phyloP scores from a whole-genome alignment of 148 eudicot species.

The Persicaria maculosa region DNA sequence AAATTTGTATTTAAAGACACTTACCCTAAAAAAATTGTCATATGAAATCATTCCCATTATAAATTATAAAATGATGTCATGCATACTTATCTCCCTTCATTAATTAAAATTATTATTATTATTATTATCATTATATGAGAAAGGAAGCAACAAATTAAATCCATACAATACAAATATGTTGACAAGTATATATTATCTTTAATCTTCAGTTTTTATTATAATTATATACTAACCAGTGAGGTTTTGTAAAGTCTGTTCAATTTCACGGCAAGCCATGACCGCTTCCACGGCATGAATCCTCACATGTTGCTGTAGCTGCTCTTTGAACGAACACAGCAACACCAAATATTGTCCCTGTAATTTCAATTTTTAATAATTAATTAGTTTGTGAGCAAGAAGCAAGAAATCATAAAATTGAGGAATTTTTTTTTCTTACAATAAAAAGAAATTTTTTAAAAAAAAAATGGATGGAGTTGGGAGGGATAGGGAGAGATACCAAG shows the following conservation, averaged over 20 bases:
- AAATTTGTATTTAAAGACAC: too few species aligned
- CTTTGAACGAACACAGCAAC: conserved; percentile 79
- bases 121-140: background rate
- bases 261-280: conserved; percentile 94
- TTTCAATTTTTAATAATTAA: background rate
- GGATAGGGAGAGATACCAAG: conserved; percentile 35
- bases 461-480: background rate
- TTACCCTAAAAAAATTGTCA: too few species aligned
- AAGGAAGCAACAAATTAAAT: background rate
- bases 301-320: conserved; percentile 94
- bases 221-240: conserved; percentile 51
- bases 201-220: background rate
- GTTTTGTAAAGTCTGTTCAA: conserved; percentile 71
- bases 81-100: background rate
- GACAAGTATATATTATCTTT: background rate
- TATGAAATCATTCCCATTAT: too few species aligned
- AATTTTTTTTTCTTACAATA: background rate
- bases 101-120: too few species aligned
- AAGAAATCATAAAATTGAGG: background rate
- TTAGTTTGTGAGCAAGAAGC: background rate
- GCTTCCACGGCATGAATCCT: conserved; percentile 97
- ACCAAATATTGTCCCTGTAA: conserved; percentile 69
- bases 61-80: background rate
- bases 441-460: background rate
- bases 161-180: background rate